Conservation (phyloP, 176 grass and related monocot genomes). For the Puya raimondii region DNA sequence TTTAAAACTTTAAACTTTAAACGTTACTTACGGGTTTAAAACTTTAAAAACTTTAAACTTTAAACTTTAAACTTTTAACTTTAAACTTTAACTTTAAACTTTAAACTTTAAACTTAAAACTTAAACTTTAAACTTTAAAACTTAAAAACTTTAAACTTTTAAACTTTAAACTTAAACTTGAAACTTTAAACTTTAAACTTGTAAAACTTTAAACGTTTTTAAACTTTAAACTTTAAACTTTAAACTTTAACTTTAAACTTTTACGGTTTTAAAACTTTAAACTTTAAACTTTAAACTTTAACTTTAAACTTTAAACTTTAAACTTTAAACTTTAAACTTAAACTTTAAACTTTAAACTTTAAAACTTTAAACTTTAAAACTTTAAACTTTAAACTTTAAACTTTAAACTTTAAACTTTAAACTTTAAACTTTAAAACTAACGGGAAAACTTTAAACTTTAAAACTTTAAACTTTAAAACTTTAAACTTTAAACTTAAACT, state of each 20-base stretch:
- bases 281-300: conserved; percentile 1
- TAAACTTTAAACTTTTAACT: background rate
- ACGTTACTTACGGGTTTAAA: too few species aligned
- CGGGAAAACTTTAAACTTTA: too few species aligned
- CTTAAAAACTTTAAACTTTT: background rate
- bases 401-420: conserved; percentile 1
- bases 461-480: too few species aligned
- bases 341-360: too few species aligned
- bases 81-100: background rate
- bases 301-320: conserved; percentile 7
- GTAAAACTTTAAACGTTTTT: conserved; percentile 2
- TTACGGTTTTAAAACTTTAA: too few species aligned
- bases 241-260: conserved; percentile 5
- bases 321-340: conserved; percentile 4
- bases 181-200: conserved; percentile 3
- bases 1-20: too few species aligned
- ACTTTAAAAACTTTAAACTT: conserved; percentile 3
- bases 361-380: too few species aligned
- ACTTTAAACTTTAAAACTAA: too few species aligned
- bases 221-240: background rate
- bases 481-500: too few species aligned
- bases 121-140: conserved; percentile 11
- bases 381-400: background rate
- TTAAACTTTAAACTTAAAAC: conserved; percentile 1
- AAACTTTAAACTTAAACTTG: background rate